Evolutionary conservation across 768 basidiomycete species (phyloP).

Genomic region (Mycena galericulata): DNA sequence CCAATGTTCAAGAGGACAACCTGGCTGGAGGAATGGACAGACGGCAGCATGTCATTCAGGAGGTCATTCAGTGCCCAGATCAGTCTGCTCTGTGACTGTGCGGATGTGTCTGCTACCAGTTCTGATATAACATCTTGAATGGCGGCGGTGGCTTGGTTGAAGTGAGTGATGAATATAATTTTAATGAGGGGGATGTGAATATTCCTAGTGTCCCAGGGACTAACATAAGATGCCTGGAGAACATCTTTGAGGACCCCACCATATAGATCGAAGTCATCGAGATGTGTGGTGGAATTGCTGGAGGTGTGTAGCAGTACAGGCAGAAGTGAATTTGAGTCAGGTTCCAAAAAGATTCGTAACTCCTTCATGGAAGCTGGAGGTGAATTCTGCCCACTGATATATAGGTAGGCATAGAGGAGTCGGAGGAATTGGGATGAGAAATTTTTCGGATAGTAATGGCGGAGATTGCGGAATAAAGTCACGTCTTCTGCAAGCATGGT

Average conservation of each 20-base stretch:
- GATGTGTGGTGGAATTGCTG: background rate
- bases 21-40: no score
- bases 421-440: slow-evolving; percentile 6
- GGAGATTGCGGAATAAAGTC: slow-evolving; percentile 2
- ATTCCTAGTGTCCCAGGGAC: background rate
- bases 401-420: background rate
- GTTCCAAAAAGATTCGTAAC: slow-evolving; percentile 7
- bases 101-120: background rate
- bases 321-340: background rate
- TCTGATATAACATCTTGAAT: background rate
- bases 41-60: no score
- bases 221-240: background rate
- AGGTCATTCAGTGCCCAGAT: no score
- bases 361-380: background rate
- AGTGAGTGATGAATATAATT: background rate
- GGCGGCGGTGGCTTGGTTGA: background rate
- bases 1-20: background rate
- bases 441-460: background rate
- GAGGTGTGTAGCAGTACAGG: background rate
- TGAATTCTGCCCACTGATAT: background rate
- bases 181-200: background rate
- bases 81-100: background rate
- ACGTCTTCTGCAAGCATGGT: background rate
- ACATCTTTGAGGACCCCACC: background rate
- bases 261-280: background rate